Conservation (phyloP, 1,284 basidiomycete species). For the Cyathus olla region DNA sequence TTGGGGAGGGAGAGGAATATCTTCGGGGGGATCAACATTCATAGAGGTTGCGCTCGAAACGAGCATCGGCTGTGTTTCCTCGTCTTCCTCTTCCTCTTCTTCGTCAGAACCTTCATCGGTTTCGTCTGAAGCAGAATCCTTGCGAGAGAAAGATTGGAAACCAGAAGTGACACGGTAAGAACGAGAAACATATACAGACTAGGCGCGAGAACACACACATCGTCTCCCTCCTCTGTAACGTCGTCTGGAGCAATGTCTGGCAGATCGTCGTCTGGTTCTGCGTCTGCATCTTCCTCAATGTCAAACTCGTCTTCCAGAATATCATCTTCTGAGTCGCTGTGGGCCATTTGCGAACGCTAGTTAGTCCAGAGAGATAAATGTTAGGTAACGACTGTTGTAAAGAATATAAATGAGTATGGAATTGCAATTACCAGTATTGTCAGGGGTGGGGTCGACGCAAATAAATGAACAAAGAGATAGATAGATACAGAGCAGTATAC, state of each 20-base stretch:
- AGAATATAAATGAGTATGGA: too few species aligned
- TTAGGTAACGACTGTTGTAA: background rate
- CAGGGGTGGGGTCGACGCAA: too few species aligned
- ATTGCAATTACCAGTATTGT: too few species aligned
- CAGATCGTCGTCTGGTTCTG: conserved; percentile 64
- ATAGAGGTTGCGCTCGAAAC: conserved; percentile 5
- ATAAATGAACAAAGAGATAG: too few species aligned
- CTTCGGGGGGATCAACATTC: conserved; percentile 13
- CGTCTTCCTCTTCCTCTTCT: conserved; percentile 51
- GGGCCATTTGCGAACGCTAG: conserved; percentile 49
- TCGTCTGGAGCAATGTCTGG: conserved; percentile 64
- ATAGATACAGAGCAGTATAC: too few species aligned
- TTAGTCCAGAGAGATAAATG: background rate
- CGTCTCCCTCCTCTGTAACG: conserved; percentile 71
- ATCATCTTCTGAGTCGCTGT: conserved; percentile 76
- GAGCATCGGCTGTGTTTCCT: conserved; percentile 32
- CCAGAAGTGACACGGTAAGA: background rate
- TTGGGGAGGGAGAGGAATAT: conserved; percentile 27
- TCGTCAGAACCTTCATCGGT: conserved; percentile 64
- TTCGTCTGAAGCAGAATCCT: conserved; percentile 65
- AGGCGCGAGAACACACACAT: conserved; percentile 52
- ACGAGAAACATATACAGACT: background rate
- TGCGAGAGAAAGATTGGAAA: conserved; percentile 7
- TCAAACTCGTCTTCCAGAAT: conserved; percentile 56
- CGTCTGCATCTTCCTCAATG: conserved; percentile 57